A percentile compares a stretch with the other conserved stretches of the same genome.
phyloP scores from a whole-genome alignment of 805 yeast genomes.

The Ogataea paradorogensis region DNA sequence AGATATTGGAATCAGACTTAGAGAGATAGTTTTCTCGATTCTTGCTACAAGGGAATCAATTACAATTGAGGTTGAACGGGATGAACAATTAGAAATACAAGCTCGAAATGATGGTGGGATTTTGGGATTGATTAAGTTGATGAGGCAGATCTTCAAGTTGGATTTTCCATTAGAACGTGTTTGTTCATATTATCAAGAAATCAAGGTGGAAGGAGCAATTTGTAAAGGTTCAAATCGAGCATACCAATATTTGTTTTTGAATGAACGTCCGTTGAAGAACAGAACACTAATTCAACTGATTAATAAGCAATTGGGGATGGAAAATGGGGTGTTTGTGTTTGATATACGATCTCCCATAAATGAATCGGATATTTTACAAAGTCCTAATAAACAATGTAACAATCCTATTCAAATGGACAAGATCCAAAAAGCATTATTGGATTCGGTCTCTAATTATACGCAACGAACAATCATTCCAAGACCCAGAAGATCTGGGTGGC shows the following conservation, averaged over 20 bases:
- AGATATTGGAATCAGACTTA: constrained; percentile 30
- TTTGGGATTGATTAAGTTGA: constrained; percentile 9
- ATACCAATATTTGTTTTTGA: constrained; percentile 46
- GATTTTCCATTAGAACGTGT: constrained; percentile 27
- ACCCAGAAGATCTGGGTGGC: background rate
- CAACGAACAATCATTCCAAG: background rate
- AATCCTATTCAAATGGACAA: constrained; percentile 18
- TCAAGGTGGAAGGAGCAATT: constrained; percentile 37
- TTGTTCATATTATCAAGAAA: constrained; percentile 27
- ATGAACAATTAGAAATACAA: constrained; percentile 3
- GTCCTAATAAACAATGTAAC: constrained; percentile 35
- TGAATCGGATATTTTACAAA: constrained; percentile 39
- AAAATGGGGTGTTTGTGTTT: background rate
- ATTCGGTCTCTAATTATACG: too few relatives aligned
- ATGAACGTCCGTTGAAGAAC: constrained; percentile 35
- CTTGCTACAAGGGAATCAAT: constrained; percentile 28
- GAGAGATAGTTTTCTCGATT: constrained; percentile 30
- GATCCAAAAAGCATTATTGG: background rate
- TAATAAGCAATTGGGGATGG: constrained; percentile 19
- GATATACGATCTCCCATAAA: background rate
- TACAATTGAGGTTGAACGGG: constrained; percentile 16
- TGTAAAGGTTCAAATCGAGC: constrained; percentile 36
- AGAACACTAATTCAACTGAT: constrained; percentile 20
- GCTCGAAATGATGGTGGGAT: constrained; percentile 2
- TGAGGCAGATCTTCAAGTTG: constrained; percentile 29